These are phyloP conservation scores for Backusella westeae DNA, from an alignment of 192 early-diverging fungal genomes.

Conservation along the genomic window DNA sequence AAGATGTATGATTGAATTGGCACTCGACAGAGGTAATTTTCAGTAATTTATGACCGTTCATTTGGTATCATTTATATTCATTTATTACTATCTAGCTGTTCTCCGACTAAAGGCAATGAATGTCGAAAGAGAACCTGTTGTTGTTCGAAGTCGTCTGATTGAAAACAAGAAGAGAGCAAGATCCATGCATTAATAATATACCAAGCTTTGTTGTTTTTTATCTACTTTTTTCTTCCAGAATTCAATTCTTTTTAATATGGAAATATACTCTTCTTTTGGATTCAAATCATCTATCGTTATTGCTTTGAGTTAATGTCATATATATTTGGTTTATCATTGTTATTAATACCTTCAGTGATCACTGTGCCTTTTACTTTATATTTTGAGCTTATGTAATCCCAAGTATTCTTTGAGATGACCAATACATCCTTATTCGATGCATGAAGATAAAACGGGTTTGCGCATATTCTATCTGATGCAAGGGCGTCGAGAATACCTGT, in stretches of 20 bases:
- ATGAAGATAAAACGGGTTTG: slow-evolving; percentile 13
- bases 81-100: slow-evolving; percentile 1
- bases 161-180: slow-evolving; percentile 21
- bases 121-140: slow-evolving; percentile 15
- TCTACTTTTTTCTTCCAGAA: slow-evolving; percentile 1
- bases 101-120: slow-evolving; percentile 18
- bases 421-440: slow-evolving; percentile 7
- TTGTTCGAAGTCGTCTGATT: slow-evolving; percentile 1
- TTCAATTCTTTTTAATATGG: slow-evolving; percentile 1
- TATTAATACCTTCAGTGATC: neutral
- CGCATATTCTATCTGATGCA: neutral
- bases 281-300: neutral
- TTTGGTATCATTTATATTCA: neutral
- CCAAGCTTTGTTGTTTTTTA: neutral
- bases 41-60: neutral
- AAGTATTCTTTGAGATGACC: neutral
- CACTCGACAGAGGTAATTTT: slow-evolving; percentile 50
- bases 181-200: slow-evolving; percentile 24
- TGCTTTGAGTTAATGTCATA: no score
- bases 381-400: neutral
- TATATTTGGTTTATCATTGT: neutral
- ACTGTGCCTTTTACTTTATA: neutral
- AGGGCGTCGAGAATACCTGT: neutral
- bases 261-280: neutral
- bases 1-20: slow-evolving; percentile 69